phyloP scores from a whole-genome alignment of 257 asterid species.

The Paulownia fortunei region DNA sequence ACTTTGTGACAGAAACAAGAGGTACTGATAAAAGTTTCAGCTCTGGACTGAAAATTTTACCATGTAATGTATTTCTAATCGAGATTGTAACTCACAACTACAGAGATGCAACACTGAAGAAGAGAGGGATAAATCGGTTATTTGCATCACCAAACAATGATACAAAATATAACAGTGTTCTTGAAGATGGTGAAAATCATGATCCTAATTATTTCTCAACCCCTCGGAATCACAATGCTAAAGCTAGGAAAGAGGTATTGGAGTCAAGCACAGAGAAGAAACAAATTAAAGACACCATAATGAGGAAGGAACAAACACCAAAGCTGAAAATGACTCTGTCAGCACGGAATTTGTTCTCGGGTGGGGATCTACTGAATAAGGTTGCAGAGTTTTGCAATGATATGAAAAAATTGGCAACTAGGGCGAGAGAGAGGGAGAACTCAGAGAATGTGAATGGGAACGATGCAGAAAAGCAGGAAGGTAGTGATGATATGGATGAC shows the following conservation, averaged over 20 bases:
- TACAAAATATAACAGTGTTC: constrained; percentile 35
- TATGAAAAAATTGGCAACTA: constrained; percentile 72
- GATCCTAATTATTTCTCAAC: constrained; percentile 71
- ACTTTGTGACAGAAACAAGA: constrained; percentile 59
- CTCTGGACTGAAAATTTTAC: constrained; percentile 1
- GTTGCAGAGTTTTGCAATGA: constrained; percentile 90
- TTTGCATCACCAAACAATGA: constrained; percentile 45
- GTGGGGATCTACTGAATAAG: constrained; percentile 80
- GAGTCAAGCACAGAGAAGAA: constrained; percentile 72
- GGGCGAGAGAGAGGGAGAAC: constrained; percentile 56
- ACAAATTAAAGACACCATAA: constrained; percentile 33
- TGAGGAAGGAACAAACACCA: constrained; percentile 48
- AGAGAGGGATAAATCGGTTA: constrained; percentile 63
- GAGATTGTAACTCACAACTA: constrained; percentile 8
- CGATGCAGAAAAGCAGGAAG: constrained; percentile 27
- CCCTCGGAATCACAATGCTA: constrained; percentile 53
- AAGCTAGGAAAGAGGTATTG: constrained; percentile 51
- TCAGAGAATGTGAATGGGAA: constrained; percentile 26
- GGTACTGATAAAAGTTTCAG: constrained; percentile 45
- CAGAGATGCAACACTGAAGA: constrained; percentile 85
- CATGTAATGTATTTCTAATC: background rate
- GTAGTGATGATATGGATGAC: constrained; percentile 9
- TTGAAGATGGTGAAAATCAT: constrained; percentile 74
- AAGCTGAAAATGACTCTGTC: constrained; percentile 83
- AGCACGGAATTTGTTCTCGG: constrained; percentile 81